These are phyloP conservation scores for Byssochlamys sp. DNA, from an alignment of 2,329 filamentous ascomycete species.

Conservation along the genomic window DNA sequence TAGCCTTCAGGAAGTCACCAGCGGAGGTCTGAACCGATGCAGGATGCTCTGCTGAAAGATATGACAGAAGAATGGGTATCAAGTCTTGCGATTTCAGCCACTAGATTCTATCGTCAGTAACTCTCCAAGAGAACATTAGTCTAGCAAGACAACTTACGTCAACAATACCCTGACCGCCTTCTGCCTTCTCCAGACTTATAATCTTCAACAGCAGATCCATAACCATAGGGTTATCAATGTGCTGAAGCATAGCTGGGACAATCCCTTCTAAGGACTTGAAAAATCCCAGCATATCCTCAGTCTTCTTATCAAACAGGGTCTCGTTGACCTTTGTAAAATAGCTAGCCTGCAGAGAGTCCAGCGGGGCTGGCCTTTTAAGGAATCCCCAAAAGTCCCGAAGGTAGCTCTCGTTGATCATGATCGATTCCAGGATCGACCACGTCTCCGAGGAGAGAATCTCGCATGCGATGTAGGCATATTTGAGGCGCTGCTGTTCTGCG, in stretches of 20 bases:
- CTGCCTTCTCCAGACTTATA: slow-evolving; percentile 85
- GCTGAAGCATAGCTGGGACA: slow-evolving; percentile 74
- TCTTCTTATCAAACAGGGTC: slow-evolving; percentile 94
- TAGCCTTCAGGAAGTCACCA: slow-evolving; percentile 94
- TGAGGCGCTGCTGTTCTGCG: slow-evolving; percentile 79
- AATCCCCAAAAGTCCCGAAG: slow-evolving; percentile 86
- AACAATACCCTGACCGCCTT: slow-evolving; percentile 83
- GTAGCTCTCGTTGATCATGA: slow-evolving; percentile 73
- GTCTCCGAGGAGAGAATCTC: slow-evolving; percentile 92
- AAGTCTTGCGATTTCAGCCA: slow-evolving; percentile 87
- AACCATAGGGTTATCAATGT: slow-evolving; percentile 94
- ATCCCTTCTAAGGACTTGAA: slow-evolving; percentile 75
- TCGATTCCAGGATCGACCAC: slow-evolving; percentile 88
- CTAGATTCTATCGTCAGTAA: slow-evolving; percentile 35
- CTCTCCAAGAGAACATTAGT: slow-evolving; percentile 1
- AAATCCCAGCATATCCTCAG: slow-evolving; percentile 87
- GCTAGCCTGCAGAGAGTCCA: slow-evolving; percentile 86
- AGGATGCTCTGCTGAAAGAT: slow-evolving; percentile 72
- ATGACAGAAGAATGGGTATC: slow-evolving; percentile 76
- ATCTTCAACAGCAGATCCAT: slow-evolving; percentile 97
- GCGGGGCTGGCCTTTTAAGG: slow-evolving; percentile 67
- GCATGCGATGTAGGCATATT: slow-evolving; percentile 85
- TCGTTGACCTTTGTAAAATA: slow-evolving; percentile 99
- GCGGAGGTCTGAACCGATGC: slow-evolving; percentile 92
- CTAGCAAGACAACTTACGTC: slow-evolving; percentile 53